Evolutionary conservation across 805 yeast genomes (phyloP).

Genomic region (Candida golubevii): DNA sequence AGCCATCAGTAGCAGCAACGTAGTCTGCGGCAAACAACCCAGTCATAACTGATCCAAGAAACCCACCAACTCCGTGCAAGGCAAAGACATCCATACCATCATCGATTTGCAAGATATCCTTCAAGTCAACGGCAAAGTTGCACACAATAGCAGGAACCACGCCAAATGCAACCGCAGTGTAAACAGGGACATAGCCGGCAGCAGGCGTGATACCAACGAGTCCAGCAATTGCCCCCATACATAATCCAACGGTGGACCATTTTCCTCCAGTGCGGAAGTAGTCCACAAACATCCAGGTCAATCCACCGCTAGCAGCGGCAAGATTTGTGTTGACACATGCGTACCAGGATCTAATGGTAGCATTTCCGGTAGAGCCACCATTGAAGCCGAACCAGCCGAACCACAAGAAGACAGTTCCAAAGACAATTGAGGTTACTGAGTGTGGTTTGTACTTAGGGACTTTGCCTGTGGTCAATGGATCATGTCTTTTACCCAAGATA

Average conservation of each 20-base stretch:
- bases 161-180: conserved; percentile 31
- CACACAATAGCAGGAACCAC: conserved; percentile 45
- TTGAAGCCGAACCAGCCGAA: conserved; percentile 99
- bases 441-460: conserved; percentile 93
- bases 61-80: conserved; percentile 91
- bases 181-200: conserved; percentile 93
- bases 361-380: conserved; percentile 96
- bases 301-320: conserved; percentile 91
- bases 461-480: conserved; percentile 61
- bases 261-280: conserved; percentile 79
- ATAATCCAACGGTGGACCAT: conserved; percentile 91
- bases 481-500: conserved; percentile 87
- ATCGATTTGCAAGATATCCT: conserved; percentile 68
- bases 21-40: conserved; percentile 93
- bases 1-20: conserved; percentile 78
- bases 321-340: conserved; percentile 89
- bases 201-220: conserved; percentile 95
- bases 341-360: conserved; percentile 90
- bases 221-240: conserved; percentile 92
- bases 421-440: conserved; percentile 81
- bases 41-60: conserved; percentile 75
- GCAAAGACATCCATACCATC: conserved; percentile 96
- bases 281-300: conserved; percentile 92
- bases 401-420: conserved; percentile 94
- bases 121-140: conserved; percentile 82